A percentile compares a stretch with the other conserved stretches of the same genome.
Conservation (phyloP, 176 grass and related monocot genomes). For the Oryza meridionalis region DNA sequence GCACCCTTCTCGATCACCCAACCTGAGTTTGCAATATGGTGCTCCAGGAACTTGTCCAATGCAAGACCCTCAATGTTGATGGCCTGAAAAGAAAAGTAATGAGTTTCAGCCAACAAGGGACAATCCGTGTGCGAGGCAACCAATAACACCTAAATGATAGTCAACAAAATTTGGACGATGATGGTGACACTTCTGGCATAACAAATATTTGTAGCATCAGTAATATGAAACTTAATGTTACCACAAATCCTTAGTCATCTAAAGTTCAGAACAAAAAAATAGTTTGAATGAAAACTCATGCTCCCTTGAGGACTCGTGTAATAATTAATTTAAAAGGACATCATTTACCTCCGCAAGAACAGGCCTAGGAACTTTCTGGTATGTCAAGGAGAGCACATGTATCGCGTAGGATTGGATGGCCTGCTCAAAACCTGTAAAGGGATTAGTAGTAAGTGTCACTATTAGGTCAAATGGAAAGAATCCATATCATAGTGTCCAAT, state of each 20-base stretch:
- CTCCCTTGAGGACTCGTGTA: not conserved
- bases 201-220: not conserved
- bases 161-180: not conserved
- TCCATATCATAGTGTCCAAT: no score
- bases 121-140: not conserved
- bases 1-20: slow-evolving; percentile 78
- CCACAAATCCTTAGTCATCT: not conserved
- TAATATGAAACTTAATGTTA: not conserved
- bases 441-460: not conserved
- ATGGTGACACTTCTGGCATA: not conserved
- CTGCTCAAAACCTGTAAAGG: slow-evolving; percentile 87
- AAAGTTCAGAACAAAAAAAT: not conserved
- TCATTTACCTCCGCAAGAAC: slow-evolving; percentile 86
- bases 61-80: slow-evolving; percentile 94
- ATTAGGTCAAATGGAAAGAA: not conserved
- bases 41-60: slow-evolving; percentile 93
- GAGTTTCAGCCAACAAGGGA: slow-evolving; percentile 6
- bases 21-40: slow-evolving; percentile 75
- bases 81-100: slow-evolving; percentile 50
- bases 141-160: not conserved
- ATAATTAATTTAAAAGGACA: slow-evolving; percentile 20
- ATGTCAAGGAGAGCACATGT: slow-evolving; percentile 91
- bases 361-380: slow-evolving; percentile 96
- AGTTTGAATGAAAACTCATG: not conserved
- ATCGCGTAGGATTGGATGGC: slow-evolving; percentile 91